Evolutionary conservation across 176 grass and related monocot genomes (phyloP).

Genomic region (Aechmea fasciata): DNA sequence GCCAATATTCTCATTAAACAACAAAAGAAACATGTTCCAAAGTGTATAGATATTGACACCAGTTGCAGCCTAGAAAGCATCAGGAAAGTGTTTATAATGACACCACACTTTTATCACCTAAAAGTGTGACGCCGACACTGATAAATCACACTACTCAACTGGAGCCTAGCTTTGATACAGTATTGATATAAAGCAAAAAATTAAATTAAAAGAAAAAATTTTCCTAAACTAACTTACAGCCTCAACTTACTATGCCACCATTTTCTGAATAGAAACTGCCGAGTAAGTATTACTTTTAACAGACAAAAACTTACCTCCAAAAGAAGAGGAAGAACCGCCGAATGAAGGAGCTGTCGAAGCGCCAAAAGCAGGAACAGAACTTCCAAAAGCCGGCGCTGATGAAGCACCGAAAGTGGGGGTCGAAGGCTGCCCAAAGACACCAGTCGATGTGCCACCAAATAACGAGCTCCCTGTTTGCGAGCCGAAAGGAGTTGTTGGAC

Average conservation of each 20-base stretch:
- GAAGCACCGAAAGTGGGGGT: background rate
- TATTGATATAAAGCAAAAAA: background rate
- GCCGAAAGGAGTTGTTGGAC: slow-evolving; percentile 40
- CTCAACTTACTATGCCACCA: background rate
- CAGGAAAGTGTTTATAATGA: too few species aligned
- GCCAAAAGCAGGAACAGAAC: background rate
- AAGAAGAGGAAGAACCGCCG: slow-evolving; percentile 42
- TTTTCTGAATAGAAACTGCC: background rate
- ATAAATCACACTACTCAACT: too few species aligned
- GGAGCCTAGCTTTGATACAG: too few species aligned
- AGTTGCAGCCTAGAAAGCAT: too few species aligned
- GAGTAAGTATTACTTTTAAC: background rate
- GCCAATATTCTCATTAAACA: too few species aligned
- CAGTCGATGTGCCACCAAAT: slow-evolving; percentile 35
- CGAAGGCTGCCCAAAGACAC: slow-evolving; percentile 19
- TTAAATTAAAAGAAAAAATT: background rate
- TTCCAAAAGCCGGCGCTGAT: slow-evolving; percentile 1
- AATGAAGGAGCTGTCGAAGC: slow-evolving; percentile 45
- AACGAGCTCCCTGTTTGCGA: slow-evolving; percentile 43
- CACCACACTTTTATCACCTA: too few species aligned
- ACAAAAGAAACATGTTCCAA: too few species aligned
- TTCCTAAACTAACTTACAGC: too few species aligned
- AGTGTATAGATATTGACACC: too few species aligned
- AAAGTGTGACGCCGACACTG: too few species aligned
- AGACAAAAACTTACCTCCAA: slow-evolving; percentile 16